phyloP scores from a whole-genome alignment of 176 grass and related monocot species.

The Bonia amplexicaulis region DNA sequence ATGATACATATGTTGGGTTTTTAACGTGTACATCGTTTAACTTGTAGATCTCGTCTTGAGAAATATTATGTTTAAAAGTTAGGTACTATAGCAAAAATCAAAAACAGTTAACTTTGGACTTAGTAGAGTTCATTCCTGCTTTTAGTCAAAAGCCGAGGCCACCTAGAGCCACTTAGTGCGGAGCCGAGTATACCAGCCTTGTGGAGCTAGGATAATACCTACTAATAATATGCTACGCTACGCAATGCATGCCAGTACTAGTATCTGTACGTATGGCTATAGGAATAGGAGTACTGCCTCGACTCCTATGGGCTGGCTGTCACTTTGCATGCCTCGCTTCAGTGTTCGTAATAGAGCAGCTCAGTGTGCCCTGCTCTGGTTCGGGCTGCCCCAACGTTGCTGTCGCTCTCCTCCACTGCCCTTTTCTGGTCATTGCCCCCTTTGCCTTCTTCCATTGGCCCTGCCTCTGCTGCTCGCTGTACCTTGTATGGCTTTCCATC shows the following conservation, averaged over 20 bases:
- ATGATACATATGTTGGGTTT: too few species aligned
- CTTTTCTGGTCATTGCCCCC: constrained; percentile 33
- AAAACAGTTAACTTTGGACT: too few species aligned
- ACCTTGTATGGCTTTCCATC: background rate
- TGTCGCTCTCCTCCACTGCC: background rate
- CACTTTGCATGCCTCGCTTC: background rate
- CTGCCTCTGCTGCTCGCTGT: background rate
- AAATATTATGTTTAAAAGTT: too few species aligned
- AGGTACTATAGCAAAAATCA: too few species aligned
- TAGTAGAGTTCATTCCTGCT: too few species aligned
- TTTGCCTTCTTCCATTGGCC: constrained; percentile 8
- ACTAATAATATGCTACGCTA: background rate
- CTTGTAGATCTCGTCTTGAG: too few species aligned
- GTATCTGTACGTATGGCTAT: background rate
- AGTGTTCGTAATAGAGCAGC: background rate
- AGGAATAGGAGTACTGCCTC: background rate
- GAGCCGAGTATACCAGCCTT: background rate
- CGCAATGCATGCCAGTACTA: background rate
- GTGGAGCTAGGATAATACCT: background rate
- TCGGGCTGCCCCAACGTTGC: constrained; percentile 4
- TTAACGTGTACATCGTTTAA: too few species aligned
- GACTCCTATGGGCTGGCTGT: background rate
- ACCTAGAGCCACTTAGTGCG: too few species aligned
- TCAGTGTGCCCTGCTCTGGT: background rate
- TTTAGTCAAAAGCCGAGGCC: too few species aligned